Conservation (phyloP, 164 flowering plant species). For the grape (Vitis vinifera) region DNA sequence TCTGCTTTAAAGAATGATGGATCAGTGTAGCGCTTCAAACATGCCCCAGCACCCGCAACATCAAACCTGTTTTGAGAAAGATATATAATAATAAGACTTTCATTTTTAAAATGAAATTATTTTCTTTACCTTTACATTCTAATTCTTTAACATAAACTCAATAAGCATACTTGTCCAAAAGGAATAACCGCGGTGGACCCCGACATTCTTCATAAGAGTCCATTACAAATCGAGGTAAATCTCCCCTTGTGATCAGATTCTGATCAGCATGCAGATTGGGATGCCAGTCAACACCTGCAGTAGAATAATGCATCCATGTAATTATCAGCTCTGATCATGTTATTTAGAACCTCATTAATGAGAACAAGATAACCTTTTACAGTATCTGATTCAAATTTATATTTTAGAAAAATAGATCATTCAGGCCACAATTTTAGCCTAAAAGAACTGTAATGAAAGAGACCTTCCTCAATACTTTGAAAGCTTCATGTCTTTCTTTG, state of each 20-base stretch:
- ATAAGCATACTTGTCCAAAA: slow-evolving; percentile 84
- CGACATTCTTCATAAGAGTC: slow-evolving; percentile 97
- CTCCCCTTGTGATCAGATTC: slow-evolving; percentile 68
- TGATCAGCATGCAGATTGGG: slow-evolving; percentile 64
- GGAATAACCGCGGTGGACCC: slow-evolving; percentile 90
- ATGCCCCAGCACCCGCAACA: slow-evolving; percentile 97
- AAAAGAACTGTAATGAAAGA: background rate
- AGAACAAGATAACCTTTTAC: background rate
- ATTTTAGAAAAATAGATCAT: too few species aligned
- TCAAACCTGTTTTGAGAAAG: slow-evolving; percentile 65
- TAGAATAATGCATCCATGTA: slow-evolving; percentile 10
- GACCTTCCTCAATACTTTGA: too few species aligned
- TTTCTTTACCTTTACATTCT: too few species aligned
- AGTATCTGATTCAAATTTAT: background rate
- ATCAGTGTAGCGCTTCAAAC: slow-evolving; percentile 93
- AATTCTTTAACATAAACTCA: background rate
- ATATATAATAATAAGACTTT: background rate
- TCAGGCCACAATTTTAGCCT: too few species aligned
- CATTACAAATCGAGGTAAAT: slow-evolving; percentile 94
- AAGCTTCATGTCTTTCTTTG: too few species aligned
- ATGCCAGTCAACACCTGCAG: slow-evolving; percentile 92
- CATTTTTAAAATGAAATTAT: background rate
- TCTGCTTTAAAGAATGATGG: slow-evolving; percentile 87
- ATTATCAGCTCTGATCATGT: slow-evolving; percentile 1
- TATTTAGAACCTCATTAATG: background rate